These are phyloP conservation scores for Gracilaria domingensis DNA, from an alignment of 23 red algal genomes.

Conservation along the genomic window DNA sequence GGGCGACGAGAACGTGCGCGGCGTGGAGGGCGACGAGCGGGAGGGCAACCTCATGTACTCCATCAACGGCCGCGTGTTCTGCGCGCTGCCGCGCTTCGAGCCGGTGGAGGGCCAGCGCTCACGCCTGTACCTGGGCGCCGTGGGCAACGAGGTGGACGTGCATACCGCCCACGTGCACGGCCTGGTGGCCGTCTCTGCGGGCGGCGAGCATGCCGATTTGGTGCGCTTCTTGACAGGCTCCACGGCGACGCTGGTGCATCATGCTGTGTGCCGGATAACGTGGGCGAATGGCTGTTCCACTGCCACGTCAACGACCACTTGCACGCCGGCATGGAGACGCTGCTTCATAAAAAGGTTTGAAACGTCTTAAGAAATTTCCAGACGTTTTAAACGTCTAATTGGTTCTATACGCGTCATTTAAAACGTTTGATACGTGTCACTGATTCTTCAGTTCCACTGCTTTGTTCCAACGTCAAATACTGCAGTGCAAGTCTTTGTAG, in stretches of 20 bases:
- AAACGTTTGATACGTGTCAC: too few species aligned
- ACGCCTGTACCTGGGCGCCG: conserved; percentile 18
- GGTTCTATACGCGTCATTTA: too few species aligned
- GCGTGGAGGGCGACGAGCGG: conserved; percentile 16
- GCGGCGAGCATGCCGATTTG: conserved; percentile 39
- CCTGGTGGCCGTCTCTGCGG: conserved; percentile 19
- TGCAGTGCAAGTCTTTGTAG: too few species aligned
- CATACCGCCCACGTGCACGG: conserved; percentile 59
- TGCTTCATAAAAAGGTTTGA: too few species aligned
- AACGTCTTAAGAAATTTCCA: too few species aligned
- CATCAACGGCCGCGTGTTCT: conserved; percentile 55
- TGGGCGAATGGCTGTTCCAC: conserved; percentile 47
- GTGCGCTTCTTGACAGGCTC: conserved; percentile 44
- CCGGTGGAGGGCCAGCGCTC: not conserved
- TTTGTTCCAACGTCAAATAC: too few species aligned
- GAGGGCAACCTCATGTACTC: conserved; percentile 51
- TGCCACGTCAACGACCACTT: conserved; percentile 55
- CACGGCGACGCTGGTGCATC: conserved; percentile 6
- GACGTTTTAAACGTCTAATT: too few species aligned
- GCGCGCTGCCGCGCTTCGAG: conserved; percentile 15
- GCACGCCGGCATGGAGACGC: conserved; percentile 41
- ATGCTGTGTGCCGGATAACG: conserved; percentile 37
- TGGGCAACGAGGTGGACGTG: conserved; percentile 64
- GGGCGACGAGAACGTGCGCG: conserved; percentile 10
- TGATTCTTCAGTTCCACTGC: too few species aligned